Percentiles rank a stretch among this genome's conserved stretches.
Evolutionary conservation across 1,139 yeast species (phyloP).

Genomic region (Suhomyces ambrosiae): DNA sequence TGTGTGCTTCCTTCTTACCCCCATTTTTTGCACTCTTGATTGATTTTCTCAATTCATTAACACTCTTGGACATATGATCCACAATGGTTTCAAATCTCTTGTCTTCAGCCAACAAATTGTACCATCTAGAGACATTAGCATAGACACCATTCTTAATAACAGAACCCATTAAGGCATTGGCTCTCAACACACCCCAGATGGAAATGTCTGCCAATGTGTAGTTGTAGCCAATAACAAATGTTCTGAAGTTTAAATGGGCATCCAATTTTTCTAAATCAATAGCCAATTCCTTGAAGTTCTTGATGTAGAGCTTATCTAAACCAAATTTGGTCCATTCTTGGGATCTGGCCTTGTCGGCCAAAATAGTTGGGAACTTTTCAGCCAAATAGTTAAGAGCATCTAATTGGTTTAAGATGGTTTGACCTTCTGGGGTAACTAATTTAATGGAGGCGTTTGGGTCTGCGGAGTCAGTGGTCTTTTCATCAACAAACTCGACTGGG

Average conservation of each 20-base stretch:
- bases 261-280: constrained; percentile 79
- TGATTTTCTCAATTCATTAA: constrained; percentile 73
- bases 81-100: constrained; percentile 69
- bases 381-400: constrained; percentile 50
- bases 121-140: constrained; percentile 92
- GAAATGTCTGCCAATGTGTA: constrained; percentile 80
- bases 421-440: constrained; percentile 48
- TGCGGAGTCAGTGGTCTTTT: constrained; percentile 46
- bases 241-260: constrained; percentile 79
- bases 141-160: constrained; percentile 82
- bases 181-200: constrained; percentile 91
- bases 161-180: constrained; percentile 91
- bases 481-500: constrained; percentile 67
- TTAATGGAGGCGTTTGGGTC: constrained; percentile 46
- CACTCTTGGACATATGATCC: constrained; percentile 65
- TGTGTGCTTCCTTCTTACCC: constrained; percentile 76
- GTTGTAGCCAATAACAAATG: constrained; percentile 70
- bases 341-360: constrained; percentile 35
- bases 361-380: constrained; percentile 44
- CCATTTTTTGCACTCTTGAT: constrained; percentile 57
- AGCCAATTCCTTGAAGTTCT: constrained; percentile 86
- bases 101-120: constrained; percentile 70
- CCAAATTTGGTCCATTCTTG: constrained; percentile 73
- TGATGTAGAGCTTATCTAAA: constrained; percentile 66
- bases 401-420: constrained; percentile 45